A percentile compares a stretch with the other conserved stretches of the same genome.
These are phyloP conservation scores for Fusarium fujikuroi DNA, from an alignment of 2,329 filamentous ascomycete species.

Conservation along the genomic window DNA sequence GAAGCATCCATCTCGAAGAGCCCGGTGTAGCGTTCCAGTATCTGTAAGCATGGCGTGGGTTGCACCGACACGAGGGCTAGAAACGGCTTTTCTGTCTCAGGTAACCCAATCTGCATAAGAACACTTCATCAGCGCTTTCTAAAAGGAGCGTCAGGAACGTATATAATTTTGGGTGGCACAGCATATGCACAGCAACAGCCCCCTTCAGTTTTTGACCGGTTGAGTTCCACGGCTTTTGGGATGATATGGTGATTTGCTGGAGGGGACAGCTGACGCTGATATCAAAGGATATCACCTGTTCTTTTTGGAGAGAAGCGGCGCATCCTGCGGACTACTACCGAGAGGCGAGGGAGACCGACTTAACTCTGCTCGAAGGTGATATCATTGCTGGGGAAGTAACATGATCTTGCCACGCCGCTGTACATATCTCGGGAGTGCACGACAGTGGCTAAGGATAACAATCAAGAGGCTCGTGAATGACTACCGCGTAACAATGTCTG, in stretches of 20 bases:
- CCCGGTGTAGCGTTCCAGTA: neutral
- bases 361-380: neutral
- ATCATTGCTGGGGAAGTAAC: neutral
- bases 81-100: neutral
- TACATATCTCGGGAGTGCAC: neutral
- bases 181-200: constrained; percentile 26
- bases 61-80: constrained; percentile 10
- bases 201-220: constrained; percentile 30
- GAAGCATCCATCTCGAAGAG: neutral
- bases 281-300: constrained; percentile 24
- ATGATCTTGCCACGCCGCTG: constrained; percentile 9
- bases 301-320: constrained; percentile 1
- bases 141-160: constrained; percentile 6
- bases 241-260: constrained; percentile 1
- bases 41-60: constrained; percentile 5
- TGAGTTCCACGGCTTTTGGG: constrained; percentile 29
- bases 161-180: constrained; percentile 6
- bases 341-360: neutral
- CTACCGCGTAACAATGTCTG: neutral
- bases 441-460: neutral
- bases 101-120: constrained; percentile 9
- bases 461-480: neutral
- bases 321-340: neutral
- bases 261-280: neutral
- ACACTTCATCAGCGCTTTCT: neutral